Evolutionary conservation across 2,329 filamentous ascomycete genomes (phyloP).

Genomic region (Fonsecaea monophora): DNA sequence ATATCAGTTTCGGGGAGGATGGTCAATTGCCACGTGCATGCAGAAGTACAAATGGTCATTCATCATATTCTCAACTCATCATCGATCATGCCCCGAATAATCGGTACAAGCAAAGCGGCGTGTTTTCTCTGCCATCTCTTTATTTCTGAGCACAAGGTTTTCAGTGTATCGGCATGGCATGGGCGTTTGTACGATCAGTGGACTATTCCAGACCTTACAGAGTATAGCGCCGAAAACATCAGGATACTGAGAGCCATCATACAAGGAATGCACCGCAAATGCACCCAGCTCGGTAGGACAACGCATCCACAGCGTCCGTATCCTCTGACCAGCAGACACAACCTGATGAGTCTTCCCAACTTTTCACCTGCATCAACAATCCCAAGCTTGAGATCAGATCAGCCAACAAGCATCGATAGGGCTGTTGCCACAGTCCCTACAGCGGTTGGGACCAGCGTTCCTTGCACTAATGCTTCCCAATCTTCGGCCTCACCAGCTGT

Average conservation of each 20-base stretch:
- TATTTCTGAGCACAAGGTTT: slow-evolving; percentile 32
- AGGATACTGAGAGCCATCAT: slow-evolving; percentile 15
- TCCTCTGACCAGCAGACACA: slow-evolving; percentile 24
- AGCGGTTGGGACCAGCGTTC: not conserved
- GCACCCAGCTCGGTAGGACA: not conserved
- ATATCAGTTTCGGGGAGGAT: slow-evolving; percentile 24
- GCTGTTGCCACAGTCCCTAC: not conserved
- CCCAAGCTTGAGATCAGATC: not conserved
- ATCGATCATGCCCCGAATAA: slow-evolving; percentile 25
- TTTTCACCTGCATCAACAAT: slow-evolving; percentile 19
- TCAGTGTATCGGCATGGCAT: slow-evolving; percentile 33
- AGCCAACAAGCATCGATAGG: not conserved
- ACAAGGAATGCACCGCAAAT: slow-evolving; percentile 18
- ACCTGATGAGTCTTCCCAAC: slow-evolving; percentile 12
- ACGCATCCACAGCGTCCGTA: not conserved
- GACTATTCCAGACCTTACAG: slow-evolving; percentile 38
- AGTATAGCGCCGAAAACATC: slow-evolving; percentile 21
- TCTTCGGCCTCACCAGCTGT: not conserved
- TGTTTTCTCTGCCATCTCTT: slow-evolving; percentile 41
- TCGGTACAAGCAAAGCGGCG: slow-evolving; percentile 40
- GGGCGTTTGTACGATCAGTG: slow-evolving; percentile 40
- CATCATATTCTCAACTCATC: slow-evolving; percentile 30
- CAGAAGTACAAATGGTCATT: slow-evolving; percentile 39
- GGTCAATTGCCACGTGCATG: slow-evolving; percentile 35
- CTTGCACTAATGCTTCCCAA: not conserved